These are phyloP conservation scores for Mucor plumbeus DNA, from an alignment of 371 early-diverging fungal species.

Conservation along the genomic window DNA sequence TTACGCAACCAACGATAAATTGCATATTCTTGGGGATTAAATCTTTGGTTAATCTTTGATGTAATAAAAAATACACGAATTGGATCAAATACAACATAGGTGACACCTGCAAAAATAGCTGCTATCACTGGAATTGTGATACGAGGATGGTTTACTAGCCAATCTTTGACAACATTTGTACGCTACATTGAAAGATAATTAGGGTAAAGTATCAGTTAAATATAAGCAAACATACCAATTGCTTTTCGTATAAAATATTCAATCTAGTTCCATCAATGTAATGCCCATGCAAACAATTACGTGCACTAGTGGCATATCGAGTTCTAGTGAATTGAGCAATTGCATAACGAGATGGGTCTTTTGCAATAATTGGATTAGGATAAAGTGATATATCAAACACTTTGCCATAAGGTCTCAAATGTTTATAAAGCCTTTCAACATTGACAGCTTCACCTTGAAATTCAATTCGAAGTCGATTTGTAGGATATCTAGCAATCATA, in stretches of 20 bases:
- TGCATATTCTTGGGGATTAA: constrained; percentile 69
- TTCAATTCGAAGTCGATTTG: constrained; percentile 68
- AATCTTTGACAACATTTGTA: constrained; percentile 68
- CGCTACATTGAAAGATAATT: constrained; percentile 34
- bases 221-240: constrained; percentile 38
- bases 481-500: constrained; percentile 78
- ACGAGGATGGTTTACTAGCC: constrained; percentile 75
- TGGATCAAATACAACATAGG: constrained; percentile 91
- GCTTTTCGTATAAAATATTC: constrained; percentile 73
- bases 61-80: constrained; percentile 85
- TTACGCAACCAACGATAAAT: constrained; percentile 68
- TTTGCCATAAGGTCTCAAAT: constrained; percentile 81
- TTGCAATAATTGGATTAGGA: constrained; percentile 58
- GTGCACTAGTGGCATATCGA: constrained; percentile 85
- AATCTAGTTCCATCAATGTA: constrained; percentile 71
- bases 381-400: constrained; percentile 76
- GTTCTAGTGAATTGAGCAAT: constrained; percentile 76
- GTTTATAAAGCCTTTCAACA: constrained; percentile 71
- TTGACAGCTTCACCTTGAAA: constrained; percentile 69
- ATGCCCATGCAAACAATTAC: constrained; percentile 87
- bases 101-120: constrained; percentile 75
- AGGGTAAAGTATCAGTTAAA: neutral
- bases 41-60: constrained; percentile 81
- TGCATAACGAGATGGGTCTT: constrained; percentile 81
- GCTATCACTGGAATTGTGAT: constrained; percentile 76